phyloP scores from a whole-genome alignment of 805 yeast species.

The Kodamaea hsintzibuensis region DNA sequence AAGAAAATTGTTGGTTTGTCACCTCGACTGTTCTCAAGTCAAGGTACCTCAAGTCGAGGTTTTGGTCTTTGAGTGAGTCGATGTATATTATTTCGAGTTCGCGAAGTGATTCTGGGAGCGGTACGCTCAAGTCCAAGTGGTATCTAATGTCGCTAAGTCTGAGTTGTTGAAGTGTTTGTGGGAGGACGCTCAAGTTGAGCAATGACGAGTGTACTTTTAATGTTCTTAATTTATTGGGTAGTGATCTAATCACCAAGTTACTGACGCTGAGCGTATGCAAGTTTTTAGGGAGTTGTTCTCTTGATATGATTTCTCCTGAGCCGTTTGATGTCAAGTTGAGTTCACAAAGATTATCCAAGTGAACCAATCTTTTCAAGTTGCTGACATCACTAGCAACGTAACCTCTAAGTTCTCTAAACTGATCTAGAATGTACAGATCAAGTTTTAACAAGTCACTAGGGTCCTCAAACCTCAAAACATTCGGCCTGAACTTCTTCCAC shows the following conservation, averaged over 20 bases:
- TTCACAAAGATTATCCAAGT: background rate
- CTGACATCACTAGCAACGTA: background rate
- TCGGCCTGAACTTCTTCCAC: background rate
- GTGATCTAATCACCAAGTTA: background rate
- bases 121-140: conserved; percentile 2
- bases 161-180: background rate
- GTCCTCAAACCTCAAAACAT: background rate
- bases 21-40: conserved; percentile 1
- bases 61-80: background rate
- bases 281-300: background rate
- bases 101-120: conserved; percentile 1
- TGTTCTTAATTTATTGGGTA: background rate
- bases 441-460: background rate
- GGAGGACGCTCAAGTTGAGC: background rate
- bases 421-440: background rate
- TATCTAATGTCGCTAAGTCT: background rate
- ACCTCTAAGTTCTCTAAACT: background rate
- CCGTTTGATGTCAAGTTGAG: background rate
- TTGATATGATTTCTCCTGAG: background rate
- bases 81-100: background rate
- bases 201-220: background rate
- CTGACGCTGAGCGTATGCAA: background rate
- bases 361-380: background rate
- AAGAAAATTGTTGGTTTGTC: background rate
- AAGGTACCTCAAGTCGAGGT: background rate